Percentiles rank a stretch among this genome's conserved stretches.
Evolutionary conservation across 1,284 basidiomycete genomes (phyloP).

Genomic region (Cystobasidium slooffiae): DNA sequence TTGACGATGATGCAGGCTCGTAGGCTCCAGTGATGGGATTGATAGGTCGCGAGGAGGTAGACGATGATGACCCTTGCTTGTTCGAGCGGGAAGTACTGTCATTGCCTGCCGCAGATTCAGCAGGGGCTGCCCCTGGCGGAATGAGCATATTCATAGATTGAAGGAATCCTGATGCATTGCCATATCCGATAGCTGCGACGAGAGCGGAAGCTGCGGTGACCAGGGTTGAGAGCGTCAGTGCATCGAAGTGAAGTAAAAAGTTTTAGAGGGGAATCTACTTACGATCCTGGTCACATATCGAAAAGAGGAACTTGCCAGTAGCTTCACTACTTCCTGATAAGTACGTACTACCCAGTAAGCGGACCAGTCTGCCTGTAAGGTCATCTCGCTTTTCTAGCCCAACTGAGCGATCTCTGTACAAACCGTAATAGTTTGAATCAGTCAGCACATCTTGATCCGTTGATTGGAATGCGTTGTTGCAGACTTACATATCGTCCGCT

Average conservation of each 20-base stretch:
- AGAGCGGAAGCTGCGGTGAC: conserved; percentile 66
- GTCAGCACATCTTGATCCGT: background rate
- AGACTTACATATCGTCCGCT: conserved; percentile 68
- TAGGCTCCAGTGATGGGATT: conserved; percentile 79
- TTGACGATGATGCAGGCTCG: conserved; percentile 54
- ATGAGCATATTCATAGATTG: conserved; percentile 82
- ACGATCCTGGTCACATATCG: conserved; percentile 79
- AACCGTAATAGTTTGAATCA: background rate
- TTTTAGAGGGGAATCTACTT: conserved; percentile 54
- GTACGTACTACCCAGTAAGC: conserved; percentile 74
- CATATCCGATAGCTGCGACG: conserved; percentile 79
- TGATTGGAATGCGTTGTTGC: background rate
- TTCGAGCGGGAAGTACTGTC: background rate
- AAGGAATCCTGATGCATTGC: conserved; percentile 87
- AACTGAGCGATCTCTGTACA: conserved; percentile 68
- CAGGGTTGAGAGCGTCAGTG: background rate
- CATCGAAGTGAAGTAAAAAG: background rate
- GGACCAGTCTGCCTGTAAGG: conserved; percentile 74
- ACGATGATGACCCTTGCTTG: background rate
- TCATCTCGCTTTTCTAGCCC: conserved; percentile 73
- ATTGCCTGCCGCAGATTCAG: conserved; percentile 8
- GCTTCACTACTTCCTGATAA: conserved; percentile 72
- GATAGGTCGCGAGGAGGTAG: conserved; percentile 57
- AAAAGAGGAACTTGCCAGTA: conserved; percentile 82
- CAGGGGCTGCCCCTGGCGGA: conserved; percentile 40